Evolutionary conservation across 306 rosid species (phyloP).

Genomic region (Trifolium fragiferum): DNA sequence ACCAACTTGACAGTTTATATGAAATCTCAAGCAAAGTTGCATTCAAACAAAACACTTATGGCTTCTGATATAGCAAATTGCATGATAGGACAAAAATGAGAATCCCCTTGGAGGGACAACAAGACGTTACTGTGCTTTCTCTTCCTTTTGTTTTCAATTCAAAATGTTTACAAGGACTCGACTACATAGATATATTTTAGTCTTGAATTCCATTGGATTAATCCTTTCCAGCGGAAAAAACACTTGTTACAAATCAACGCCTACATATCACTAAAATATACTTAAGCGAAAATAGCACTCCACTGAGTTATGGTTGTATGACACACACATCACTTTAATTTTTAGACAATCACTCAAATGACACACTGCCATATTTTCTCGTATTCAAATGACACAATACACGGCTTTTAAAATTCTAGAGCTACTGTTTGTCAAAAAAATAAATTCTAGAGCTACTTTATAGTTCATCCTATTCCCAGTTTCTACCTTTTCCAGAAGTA

Average conservation of each 20-base stretch:
- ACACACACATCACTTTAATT: background rate
- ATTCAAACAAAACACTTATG: too few relatives aligned
- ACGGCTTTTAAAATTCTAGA: background rate
- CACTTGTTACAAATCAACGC: background rate
- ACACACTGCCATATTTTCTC: background rate
- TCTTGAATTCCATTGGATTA: background rate
- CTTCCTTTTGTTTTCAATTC: background rate
- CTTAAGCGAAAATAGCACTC: background rate
- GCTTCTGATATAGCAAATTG: too few relatives aligned
- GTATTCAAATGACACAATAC: background rate
- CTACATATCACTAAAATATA: background rate
- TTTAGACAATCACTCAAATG: too few relatives aligned
- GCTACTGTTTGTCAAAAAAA: too few relatives aligned
- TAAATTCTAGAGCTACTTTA: constrained; percentile 20
- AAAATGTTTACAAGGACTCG: background rate
- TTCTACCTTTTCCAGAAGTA: background rate
- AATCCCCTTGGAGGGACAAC: constrained; percentile 20
- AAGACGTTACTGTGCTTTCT: background rate
- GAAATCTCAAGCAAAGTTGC: constrained; percentile 1
- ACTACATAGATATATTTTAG: background rate
- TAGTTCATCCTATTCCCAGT: background rate
- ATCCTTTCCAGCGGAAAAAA: background rate
- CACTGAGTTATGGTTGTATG: background rate
- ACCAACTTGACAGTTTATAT: constrained; percentile 6
- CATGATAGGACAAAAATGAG: background rate